Percentiles rank a stretch among this genome's conserved stretches.
Evolutionary conservation across 805 yeast genomes (phyloP).

Genomic region (Candida gorgasii): DNA sequence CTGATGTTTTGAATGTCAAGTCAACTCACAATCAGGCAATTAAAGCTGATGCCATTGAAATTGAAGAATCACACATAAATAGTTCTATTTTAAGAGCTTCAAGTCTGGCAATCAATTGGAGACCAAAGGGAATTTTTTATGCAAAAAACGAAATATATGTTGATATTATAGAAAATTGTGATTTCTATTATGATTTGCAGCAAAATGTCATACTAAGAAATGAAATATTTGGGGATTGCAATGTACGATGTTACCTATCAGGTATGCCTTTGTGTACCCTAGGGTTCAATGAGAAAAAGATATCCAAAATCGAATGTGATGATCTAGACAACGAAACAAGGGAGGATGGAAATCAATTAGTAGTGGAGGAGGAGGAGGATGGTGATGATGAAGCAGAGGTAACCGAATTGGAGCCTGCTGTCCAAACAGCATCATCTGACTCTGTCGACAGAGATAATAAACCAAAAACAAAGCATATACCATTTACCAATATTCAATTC

Average conservation of each 20-base stretch:
- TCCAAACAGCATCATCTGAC: neutral
- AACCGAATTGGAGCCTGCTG: too few relatives aligned
- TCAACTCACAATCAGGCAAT: slow-evolving; percentile 43
- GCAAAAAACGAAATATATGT: slow-evolving; percentile 45
- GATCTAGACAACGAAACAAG: neutral
- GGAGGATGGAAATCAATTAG: slow-evolving; percentile 10
- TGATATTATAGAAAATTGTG: slow-evolving; percentile 41
- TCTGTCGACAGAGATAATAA: slow-evolving; percentile 3
- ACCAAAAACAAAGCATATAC: slow-evolving; percentile 20
- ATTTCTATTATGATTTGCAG: slow-evolving; percentile 36
- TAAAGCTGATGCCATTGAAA: slow-evolving; percentile 29
- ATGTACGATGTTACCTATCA: slow-evolving; percentile 39
- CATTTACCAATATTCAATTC: slow-evolving; percentile 42
- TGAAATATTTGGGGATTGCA: slow-evolving; percentile 35
- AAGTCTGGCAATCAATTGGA: slow-evolving; percentile 55
- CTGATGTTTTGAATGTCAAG: slow-evolving; percentile 21
- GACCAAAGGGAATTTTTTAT: slow-evolving; percentile 47
- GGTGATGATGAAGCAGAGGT: slow-evolving; percentile 11
- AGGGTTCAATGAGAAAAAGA: slow-evolving; percentile 41
- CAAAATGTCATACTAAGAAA: slow-evolving; percentile 28
- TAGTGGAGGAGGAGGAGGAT: slow-evolving; percentile 7
- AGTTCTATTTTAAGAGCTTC: slow-evolving; percentile 75
- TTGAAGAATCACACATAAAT: slow-evolving; percentile 43
- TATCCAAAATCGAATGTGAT: slow-evolving; percentile 24
- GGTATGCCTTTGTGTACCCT: slow-evolving; percentile 46